A percentile compares a stretch with the other conserved stretches of the same genome.
phyloP scores from a whole-genome alignment of 2,329 filamentous ascomycete species.

The Hypoxylon sp. region DNA sequence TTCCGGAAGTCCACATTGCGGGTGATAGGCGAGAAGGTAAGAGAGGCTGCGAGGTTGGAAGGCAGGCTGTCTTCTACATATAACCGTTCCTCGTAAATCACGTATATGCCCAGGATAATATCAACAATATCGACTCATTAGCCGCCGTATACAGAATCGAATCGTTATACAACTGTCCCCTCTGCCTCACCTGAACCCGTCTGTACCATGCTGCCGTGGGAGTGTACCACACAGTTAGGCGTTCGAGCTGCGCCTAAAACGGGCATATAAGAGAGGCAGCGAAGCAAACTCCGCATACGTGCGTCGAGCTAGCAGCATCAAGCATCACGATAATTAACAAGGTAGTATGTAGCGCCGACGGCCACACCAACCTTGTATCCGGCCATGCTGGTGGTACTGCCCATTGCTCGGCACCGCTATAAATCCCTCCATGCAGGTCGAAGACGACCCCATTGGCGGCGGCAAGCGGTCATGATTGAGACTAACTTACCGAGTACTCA shows the following conservation, averaged over 20 bases:
- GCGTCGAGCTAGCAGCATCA: constrained; percentile 25
- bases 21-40: background rate
- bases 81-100: no score
- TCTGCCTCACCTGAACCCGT: background rate
- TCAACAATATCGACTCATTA: no score
- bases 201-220: background rate
- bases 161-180: background rate
- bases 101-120: no score
- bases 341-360: constrained; percentile 23
- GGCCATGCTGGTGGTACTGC: background rate
- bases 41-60: constrained; percentile 5
- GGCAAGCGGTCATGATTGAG: constrained; percentile 22
- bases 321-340: constrained; percentile 25
- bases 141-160: background rate
- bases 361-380: constrained; percentile 17
- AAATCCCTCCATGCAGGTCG: background rate
- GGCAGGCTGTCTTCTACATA: no score
- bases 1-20: constrained; percentile 12
- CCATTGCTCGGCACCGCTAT: constrained; percentile 10
- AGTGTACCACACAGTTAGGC: background rate
- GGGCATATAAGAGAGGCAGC: background rate
- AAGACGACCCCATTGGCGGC: constrained; percentile 9
- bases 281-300: background rate
- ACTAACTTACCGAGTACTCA: constrained; percentile 8
- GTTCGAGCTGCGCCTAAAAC: constrained; percentile 5